These are phyloP conservation scores for Penicillium mononematosum DNA, from an alignment of 495 filamentous ascomycete genomes.

Conservation along the genomic window DNA sequence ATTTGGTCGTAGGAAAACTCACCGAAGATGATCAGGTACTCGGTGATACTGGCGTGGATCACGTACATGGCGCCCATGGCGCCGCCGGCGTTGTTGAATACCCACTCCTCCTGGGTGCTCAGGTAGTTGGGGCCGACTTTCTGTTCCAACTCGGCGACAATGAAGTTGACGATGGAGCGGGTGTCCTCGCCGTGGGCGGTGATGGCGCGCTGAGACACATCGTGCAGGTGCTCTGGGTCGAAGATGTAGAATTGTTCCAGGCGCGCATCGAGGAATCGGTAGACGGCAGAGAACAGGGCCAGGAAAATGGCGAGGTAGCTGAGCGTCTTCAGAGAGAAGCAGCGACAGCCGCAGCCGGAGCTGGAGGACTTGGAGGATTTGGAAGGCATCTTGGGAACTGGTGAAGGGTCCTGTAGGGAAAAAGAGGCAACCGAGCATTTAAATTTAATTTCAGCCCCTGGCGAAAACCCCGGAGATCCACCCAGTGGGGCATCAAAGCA, in stretches of 20 bases:
- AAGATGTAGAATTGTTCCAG: slow-evolving; percentile 79
- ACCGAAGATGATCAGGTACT: slow-evolving; percentile 81
- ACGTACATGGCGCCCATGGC: slow-evolving; percentile 91
- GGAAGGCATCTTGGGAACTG: slow-evolving; percentile 25
- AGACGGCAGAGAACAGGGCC: slow-evolving; percentile 57
- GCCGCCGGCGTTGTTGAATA: slow-evolving; percentile 69
- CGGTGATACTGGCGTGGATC: slow-evolving; percentile 81
- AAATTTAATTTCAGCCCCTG: slow-evolving; percentile 21
- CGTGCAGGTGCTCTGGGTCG: slow-evolving; percentile 62
- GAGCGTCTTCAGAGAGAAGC: slow-evolving; percentile 39
- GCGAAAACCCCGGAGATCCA: slow-evolving; percentile 22
- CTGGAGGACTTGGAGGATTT: slow-evolving; percentile 28
- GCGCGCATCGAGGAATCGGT: slow-evolving; percentile 64
- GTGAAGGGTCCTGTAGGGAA: slow-evolving; percentile 2
- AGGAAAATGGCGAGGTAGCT: slow-evolving; percentile 60
- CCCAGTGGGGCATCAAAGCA: slow-evolving; percentile 15
- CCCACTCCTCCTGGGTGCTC: slow-evolving; percentile 49
- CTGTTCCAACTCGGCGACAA: slow-evolving; percentile 48
- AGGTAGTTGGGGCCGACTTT: slow-evolving; percentile 41
- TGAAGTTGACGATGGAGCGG: slow-evolving; percentile 61
- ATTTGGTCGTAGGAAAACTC: slow-evolving; percentile 12
- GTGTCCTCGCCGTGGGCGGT: slow-evolving; percentile 70
- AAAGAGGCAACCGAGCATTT: slow-evolving; percentile 8
- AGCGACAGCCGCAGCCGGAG: slow-evolving; percentile 25
- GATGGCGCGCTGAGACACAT: slow-evolving; percentile 64